A percentile compares a stretch with the other conserved stretches of the same genome.
These are phyloP conservation scores for Vaccinium corymbosum DNA, from an alignment of 148 eudicot species.

Conservation along the genomic window DNA sequence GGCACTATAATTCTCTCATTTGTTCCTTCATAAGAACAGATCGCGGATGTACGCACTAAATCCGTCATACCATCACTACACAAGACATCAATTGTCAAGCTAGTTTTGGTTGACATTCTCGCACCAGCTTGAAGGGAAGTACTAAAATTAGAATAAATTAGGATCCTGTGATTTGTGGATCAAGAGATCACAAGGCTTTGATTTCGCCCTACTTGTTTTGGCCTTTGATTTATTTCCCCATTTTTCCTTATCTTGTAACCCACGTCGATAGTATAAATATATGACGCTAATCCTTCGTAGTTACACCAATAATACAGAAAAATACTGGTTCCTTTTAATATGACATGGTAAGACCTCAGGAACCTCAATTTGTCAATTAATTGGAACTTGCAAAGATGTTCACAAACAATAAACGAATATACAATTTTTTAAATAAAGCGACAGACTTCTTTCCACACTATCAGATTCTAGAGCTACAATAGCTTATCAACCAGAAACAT, in stretches of 20 bases:
- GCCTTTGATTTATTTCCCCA: neutral
- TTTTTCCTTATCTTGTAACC: neutral
- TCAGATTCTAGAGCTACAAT: neutral
- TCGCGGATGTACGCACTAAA: neutral
- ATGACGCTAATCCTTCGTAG: neutral
- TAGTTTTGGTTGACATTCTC: neutral
- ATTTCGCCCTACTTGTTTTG: neutral
- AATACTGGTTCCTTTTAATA: too few relatives aligned
- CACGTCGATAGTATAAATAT: too few relatives aligned
- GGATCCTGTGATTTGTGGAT: neutral
- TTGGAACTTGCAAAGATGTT: neutral
- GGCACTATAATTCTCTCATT: neutral
- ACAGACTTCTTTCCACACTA: neutral
- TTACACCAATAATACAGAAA: neutral
- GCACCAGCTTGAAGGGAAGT: neutral
- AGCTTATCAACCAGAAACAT: neutral
- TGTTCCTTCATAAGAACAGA: neutral
- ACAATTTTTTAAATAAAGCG: neutral
- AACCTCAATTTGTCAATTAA: neutral
- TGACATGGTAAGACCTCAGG: neutral
- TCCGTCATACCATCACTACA: neutral
- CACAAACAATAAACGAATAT: neutral
- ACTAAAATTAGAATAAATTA: too few relatives aligned
- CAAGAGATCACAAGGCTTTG: neutral
- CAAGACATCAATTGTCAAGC: neutral